Conservation (phyloP, 129 eudicot genomes). For the Flaveria bidentis region DNA sequence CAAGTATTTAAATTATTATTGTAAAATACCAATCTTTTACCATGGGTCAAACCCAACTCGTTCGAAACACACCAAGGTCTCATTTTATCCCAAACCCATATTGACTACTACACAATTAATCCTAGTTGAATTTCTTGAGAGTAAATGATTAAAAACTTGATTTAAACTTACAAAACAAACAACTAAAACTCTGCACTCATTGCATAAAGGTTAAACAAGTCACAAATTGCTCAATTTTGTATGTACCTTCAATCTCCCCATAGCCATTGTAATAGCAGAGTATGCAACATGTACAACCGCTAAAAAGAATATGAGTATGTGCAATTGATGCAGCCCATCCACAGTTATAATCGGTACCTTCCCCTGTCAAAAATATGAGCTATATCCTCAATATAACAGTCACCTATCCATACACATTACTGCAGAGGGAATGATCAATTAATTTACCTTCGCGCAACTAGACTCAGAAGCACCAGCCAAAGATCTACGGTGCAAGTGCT, state of each 20-base stretch:
- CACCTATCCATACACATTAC: background rate
- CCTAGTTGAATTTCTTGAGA: too few relatives aligned
- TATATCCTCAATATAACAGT: background rate
- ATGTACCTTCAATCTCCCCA: slow-evolving; percentile 80
- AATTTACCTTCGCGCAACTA: slow-evolving; percentile 42
- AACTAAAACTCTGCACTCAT: too few relatives aligned
- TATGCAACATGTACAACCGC: slow-evolving; percentile 74
- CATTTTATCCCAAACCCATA: background rate
- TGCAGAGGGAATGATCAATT: background rate
- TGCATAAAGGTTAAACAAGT: too few relatives aligned
- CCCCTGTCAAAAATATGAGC: slow-evolving; percentile 39
- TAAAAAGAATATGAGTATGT: slow-evolving; percentile 84
- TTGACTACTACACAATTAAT: background rate
- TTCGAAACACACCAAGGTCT: background rate
- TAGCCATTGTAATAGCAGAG: slow-evolving; percentile 83
- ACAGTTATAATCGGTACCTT: slow-evolving; percentile 62
- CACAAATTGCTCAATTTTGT: too few relatives aligned
- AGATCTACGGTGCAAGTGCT: slow-evolving; percentile 29
- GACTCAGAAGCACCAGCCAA: slow-evolving; percentile 30
- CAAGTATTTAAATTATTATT: background rate
- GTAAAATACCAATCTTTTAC: too few relatives aligned
- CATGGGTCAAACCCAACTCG: background rate
- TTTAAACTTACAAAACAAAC: too few relatives aligned
- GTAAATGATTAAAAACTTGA: background rate
- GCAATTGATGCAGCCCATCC: slow-evolving; percentile 81